phyloP scores from a whole-genome alignment of 108 stramenopile genomes.

The Phaeodactylum tricornutum region DNA sequence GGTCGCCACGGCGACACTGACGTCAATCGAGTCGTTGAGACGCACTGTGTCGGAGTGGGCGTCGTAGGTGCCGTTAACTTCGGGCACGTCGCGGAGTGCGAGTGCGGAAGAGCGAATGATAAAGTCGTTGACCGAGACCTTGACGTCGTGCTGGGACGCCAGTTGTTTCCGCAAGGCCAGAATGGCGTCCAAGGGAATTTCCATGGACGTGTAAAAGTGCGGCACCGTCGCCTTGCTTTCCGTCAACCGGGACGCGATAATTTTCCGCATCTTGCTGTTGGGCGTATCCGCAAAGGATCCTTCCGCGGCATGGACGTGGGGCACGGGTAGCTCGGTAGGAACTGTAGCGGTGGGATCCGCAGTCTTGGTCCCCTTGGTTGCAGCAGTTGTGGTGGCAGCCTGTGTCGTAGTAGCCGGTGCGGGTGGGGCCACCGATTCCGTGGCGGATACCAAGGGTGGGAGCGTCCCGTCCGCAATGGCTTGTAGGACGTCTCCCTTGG shows the following conservation, averaged over 20 bases:
- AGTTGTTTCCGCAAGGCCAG: conserved; percentile 71
- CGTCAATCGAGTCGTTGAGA: conserved; percentile 84
- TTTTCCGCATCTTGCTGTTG: conserved; percentile 33
- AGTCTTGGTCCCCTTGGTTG: conserved; percentile 27
- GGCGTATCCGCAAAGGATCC: conserved; percentile 65
- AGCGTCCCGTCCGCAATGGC: conserved; percentile 41
- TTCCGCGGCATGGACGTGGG: conserved; percentile 19
- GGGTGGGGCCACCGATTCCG: conserved; percentile 5
- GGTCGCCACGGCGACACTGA: conserved; percentile 86
- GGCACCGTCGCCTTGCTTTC: conserved; percentile 87
- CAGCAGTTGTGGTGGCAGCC: conserved; percentile 21
- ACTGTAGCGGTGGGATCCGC: conserved; percentile 15
- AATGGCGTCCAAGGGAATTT: conserved; percentile 75
- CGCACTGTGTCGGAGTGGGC: conserved; percentile 55
- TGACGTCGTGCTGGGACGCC: conserved; percentile 47
- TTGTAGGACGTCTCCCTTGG: conserved; percentile 85
- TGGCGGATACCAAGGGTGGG: conserved; percentile 15
- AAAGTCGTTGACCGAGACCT: conserved; percentile 85
- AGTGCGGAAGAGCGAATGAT: conserved; percentile 87
- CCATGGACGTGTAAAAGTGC: conserved; percentile 94
- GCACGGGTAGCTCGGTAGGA: conserved; percentile 11
- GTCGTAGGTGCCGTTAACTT: conserved; percentile 88
- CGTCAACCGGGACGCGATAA: conserved; percentile 65
- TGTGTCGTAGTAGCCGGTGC: no score
- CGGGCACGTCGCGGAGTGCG: conserved; percentile 75